phyloP scores from a whole-genome alignment of 768 basidiomycete species.

The Suillus cothurnatus region DNA sequence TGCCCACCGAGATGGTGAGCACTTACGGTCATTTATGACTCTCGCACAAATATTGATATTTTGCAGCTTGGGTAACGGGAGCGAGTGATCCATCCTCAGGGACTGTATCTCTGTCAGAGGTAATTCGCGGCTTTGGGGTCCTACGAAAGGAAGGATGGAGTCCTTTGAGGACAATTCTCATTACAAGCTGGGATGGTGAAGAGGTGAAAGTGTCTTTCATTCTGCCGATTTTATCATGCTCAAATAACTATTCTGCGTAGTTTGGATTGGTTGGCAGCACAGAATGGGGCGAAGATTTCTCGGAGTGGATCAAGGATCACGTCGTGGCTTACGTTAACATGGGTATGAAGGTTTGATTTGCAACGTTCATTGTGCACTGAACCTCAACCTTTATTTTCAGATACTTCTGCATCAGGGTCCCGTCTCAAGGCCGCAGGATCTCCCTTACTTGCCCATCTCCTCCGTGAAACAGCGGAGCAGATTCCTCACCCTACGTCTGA shows the following conservation, averaged over 20 bases:
- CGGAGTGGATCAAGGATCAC: constrained; percentile 52
- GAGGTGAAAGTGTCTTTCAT: constrained; percentile 40
- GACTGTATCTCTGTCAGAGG: constrained; percentile 75
- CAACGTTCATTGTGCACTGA: constrained; percentile 1
- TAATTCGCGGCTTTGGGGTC: constrained; percentile 72
- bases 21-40: not conserved
- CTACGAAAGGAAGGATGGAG: constrained; percentile 78
- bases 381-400: constrained; percentile 22
- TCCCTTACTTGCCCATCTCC: constrained; percentile 80
- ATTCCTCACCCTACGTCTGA: constrained; percentile 72
- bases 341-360: constrained; percentile 29
- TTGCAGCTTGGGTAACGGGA: constrained; percentile 48
- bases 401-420: constrained; percentile 54
- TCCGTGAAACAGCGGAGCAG: constrained; percentile 66
- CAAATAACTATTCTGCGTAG: constrained; percentile 19
- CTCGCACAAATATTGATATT: not conserved
- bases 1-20: constrained; percentile 70
- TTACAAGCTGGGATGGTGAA: constrained; percentile 79
- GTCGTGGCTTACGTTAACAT: constrained; percentile 68
- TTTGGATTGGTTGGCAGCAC: constrained; percentile 61
- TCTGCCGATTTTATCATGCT: not conserved
- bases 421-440: constrained; percentile 58
- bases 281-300: constrained; percentile 72
- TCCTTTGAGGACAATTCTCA: constrained; percentile 72
- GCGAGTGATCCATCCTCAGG: constrained; percentile 81